These are phyloP conservation scores for Trichophyton schoenleinii DNA, from an alignment of 2,329 filamentous ascomycete species.

Conservation along the genomic window DNA sequence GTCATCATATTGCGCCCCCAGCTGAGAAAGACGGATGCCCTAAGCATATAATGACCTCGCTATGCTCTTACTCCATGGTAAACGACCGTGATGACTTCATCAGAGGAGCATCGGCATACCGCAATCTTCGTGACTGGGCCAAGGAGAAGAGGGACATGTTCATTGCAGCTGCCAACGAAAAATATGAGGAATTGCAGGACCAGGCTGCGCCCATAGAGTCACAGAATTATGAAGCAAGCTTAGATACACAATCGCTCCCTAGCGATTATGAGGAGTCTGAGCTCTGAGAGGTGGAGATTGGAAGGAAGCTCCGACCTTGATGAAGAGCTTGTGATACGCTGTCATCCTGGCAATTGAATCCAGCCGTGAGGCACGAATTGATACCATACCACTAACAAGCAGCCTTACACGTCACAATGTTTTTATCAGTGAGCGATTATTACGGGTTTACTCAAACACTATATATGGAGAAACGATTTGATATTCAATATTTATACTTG, in stretches of 20 bases:
- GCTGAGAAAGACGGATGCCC: neutral
- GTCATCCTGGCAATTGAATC: no score
- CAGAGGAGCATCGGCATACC: slow-evolving; percentile 27
- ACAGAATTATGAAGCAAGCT: neutral
- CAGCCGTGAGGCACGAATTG: no score
- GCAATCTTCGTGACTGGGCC: slow-evolving; percentile 30
- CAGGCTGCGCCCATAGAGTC: neutral
- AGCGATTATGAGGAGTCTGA: neutral
- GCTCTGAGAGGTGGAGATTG: no score
- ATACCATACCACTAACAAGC: no score
- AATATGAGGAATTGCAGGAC: neutral
- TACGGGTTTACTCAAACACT: no score
- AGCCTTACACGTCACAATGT: no score
- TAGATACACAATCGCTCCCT: neutral
- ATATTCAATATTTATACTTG: no score
- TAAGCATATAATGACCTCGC: slow-evolving; percentile 8
- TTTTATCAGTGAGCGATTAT: no score
- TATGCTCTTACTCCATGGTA: slow-evolving; percentile 21
- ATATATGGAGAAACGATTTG: no score
- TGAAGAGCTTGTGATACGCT: no score
- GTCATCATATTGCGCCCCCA: slow-evolving; percentile 1
- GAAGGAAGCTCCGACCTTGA: no score
- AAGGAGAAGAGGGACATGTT: slow-evolving; percentile 23
- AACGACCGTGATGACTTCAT: slow-evolving; percentile 20
- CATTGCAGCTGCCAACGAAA: slow-evolving; percentile 2